A percentile compares a stretch with the other conserved stretches of the same genome.
Evolutionary conservation across 495 filamentous ascomycete species (phyloP).

Genomic region (Podospora sp.): DNA sequence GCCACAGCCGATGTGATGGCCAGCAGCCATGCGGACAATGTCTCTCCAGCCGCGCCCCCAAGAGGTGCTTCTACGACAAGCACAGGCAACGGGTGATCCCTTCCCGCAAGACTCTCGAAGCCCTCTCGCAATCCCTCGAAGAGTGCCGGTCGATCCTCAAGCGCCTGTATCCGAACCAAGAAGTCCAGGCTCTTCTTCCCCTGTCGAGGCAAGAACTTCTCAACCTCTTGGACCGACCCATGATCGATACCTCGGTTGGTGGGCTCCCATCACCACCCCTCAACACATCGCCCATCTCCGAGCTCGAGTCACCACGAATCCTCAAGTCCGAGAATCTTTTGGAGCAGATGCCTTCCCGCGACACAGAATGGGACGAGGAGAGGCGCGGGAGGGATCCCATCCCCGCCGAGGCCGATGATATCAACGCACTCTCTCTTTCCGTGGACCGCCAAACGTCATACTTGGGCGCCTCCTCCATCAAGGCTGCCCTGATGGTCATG

Average conservation of each 20-base stretch:
- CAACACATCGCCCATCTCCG: conserved; percentile 46
- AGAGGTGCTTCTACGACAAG: conserved; percentile 63
- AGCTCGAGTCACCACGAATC: conserved; percentile 47
- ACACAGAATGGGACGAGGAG: conserved; percentile 63
- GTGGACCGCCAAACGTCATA: conserved; percentile 74
- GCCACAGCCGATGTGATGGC: conserved; percentile 55
- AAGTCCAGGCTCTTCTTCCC: conserved; percentile 53
- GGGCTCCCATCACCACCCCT: conserved; percentile 48
- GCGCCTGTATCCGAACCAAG: conserved; percentile 56
- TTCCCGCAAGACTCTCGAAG: conserved; percentile 61
- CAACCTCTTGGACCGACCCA: conserved; percentile 49
- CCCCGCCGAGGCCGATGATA: conserved; percentile 75
- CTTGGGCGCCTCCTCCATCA: conserved; percentile 79
- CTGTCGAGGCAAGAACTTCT: conserved; percentile 57
- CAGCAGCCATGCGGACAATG: conserved; percentile 62
- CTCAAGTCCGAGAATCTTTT: conserved; percentile 52
- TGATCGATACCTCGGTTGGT: conserved; percentile 41
- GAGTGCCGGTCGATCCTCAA: conserved; percentile 60
- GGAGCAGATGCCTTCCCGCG: conserved; percentile 57
- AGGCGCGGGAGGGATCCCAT: conserved; percentile 58
- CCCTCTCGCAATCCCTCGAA: conserved; percentile 59
- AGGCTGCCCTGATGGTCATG: conserved; percentile 79
- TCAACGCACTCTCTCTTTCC: conserved; percentile 77
- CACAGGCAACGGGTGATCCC: conserved; percentile 61
- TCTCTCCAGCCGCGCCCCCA: conserved; percentile 58